phyloP scores from a whole-genome alignment of 2,329 filamentous ascomycete species.

The Colletotrichum coccodes region DNA sequence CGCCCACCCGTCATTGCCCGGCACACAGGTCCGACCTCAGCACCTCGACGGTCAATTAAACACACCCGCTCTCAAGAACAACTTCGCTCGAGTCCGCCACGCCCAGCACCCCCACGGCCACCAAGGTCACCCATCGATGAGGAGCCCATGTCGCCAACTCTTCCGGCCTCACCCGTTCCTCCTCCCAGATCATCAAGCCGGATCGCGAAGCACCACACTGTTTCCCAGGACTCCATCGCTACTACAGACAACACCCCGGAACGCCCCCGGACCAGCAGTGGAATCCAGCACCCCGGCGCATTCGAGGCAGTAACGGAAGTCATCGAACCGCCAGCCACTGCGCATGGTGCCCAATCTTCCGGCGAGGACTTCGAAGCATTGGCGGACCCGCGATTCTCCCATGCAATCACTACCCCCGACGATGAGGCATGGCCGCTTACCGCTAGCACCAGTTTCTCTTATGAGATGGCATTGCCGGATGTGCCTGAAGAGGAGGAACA shows the following conservation, averaged over 20 bases:
- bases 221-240: slow-evolving; percentile 1
- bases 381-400: slow-evolving; percentile 43
- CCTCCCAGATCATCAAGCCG: slow-evolving; percentile 68
- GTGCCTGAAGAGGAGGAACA: slow-evolving; percentile 73
- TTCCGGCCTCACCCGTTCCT: slow-evolving; percentile 52
- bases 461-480: slow-evolving; percentile 61
- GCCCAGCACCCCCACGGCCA: slow-evolving; percentile 53
- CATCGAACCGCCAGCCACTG: slow-evolving; percentile 33
- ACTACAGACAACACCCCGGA: slow-evolving; percentile 42
- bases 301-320: slow-evolving; percentile 43
- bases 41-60: slow-evolving; percentile 50
- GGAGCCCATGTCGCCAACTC: slow-evolving; percentile 36
- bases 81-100: slow-evolving; percentile 57
- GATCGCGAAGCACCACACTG: slow-evolving; percentile 51
- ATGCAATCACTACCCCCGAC: slow-evolving; percentile 54
- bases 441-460: slow-evolving; percentile 44
- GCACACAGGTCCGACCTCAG: slow-evolving; percentile 22
- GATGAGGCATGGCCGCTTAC: slow-evolving; percentile 58
- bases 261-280: slow-evolving; percentile 55
- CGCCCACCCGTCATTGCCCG: slow-evolving; percentile 6
- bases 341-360: slow-evolving; percentile 19
- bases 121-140: slow-evolving; percentile 54
- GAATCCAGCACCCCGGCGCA: slow-evolving; percentile 56
- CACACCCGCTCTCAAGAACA: slow-evolving; percentile 61
- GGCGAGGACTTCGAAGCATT: slow-evolving; percentile 36